Percentiles rank a stretch among this genome's conserved stretches.
Evolutionary conservation across 805 yeast species (phyloP).

Genomic region (Candida peoriensis): DNA sequence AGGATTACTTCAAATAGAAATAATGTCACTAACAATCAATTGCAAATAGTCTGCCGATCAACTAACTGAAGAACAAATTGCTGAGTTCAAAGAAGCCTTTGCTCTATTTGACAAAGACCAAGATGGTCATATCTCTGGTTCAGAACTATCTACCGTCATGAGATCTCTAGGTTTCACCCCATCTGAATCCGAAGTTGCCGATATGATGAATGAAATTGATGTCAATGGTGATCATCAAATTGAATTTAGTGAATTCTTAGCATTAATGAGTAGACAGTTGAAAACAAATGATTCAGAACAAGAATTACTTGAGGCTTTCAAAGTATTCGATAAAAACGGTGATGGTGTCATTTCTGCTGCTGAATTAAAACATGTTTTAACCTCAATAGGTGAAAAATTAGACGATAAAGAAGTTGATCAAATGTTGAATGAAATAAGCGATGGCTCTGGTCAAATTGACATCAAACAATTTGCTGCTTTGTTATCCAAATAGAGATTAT

Average conservation of each 20-base stretch:
- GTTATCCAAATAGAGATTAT: slow-evolving; percentile 63
- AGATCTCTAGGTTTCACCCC: slow-evolving; percentile 98
- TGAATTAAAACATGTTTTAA: slow-evolving; percentile 92
- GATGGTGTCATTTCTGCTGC: slow-evolving; percentile 97
- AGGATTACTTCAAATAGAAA: too few relatives aligned
- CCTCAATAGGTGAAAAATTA: slow-evolving; percentile 95
- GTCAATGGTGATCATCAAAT: slow-evolving; percentile 89
- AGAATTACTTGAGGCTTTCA: slow-evolving; percentile 95
- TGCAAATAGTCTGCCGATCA: slow-evolving; percentile 51
- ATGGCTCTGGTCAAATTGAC: slow-evolving; percentile 95
- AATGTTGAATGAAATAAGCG: slow-evolving; percentile 93
- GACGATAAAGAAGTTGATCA: slow-evolving; percentile 96
- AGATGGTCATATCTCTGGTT: slow-evolving; percentile 93
- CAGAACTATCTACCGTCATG: slow-evolving; percentile 97
- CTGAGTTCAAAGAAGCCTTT: slow-evolving; percentile 97
- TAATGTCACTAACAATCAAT: slow-evolving; percentile 7
- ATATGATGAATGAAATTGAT: slow-evolving; percentile 96
- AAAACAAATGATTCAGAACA: slow-evolving; percentile 97
- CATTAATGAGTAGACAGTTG: slow-evolving; percentile 80
- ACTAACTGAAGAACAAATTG: slow-evolving; percentile 92
- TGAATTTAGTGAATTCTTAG: slow-evolving; percentile 77
- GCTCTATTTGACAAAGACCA: slow-evolving; percentile 95
- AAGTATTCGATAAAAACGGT: slow-evolving; percentile 91
- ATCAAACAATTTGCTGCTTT: slow-evolving; percentile 94
- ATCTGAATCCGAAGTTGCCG: slow-evolving; percentile 91